Evolutionary conservation across 2,329 filamentous ascomycete genomes (phyloP), one percentile per base, ranked within the genome.

Genomic region (Chrysosporium keratinophilum): DNA sequence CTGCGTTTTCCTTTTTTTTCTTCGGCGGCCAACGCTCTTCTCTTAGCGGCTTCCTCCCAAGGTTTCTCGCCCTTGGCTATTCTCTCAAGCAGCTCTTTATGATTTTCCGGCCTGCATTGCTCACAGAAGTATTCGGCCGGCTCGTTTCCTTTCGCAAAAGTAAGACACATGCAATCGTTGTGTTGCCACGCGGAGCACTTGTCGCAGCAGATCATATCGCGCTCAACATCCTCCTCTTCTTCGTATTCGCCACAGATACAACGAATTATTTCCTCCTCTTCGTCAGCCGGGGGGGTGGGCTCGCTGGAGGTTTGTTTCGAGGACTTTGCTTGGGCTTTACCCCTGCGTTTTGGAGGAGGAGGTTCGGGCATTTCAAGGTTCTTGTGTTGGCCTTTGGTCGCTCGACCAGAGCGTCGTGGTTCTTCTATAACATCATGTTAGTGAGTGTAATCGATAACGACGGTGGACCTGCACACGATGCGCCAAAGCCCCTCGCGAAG

Each of bases 341-440:
- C 65, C 54, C 71, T 73, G 43, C 67, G 62, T 62, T 74, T 75
- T 60, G 76, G 73, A 52, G 73, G 58, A 5, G 74, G 67, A 14
- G 72, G 70, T 45, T 88, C 85, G 61, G 87, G 79, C 54, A 85
- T 78, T 65, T 95, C 89, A 62, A 88, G 84, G 60, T 86, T 85
- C 71, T 95, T 95, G 71, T 97, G 89, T 64, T 96, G 90, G 67
- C 93, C 93, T 68, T 98, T 98, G 59, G 93, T 98, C 64, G 91
- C 89, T 65, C 93, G 86, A 60, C 93, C 90, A 42, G 93, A 98
- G 67, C 93, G 87, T 69, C 93, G 85, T 56, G 89, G 87, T 79
- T 96, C 91, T 60, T 85, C 82, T 85, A 69, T 60, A 49, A n/a
- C 57, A 35, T 40, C 12, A 28, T 28, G 63, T 71, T 65, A 71